A percentile compares a stretch with the other conserved stretches of the same genome.
Evolutionary conservation across 306 rosid species (phyloP).

Genomic region (Castanospermum australe): DNA sequence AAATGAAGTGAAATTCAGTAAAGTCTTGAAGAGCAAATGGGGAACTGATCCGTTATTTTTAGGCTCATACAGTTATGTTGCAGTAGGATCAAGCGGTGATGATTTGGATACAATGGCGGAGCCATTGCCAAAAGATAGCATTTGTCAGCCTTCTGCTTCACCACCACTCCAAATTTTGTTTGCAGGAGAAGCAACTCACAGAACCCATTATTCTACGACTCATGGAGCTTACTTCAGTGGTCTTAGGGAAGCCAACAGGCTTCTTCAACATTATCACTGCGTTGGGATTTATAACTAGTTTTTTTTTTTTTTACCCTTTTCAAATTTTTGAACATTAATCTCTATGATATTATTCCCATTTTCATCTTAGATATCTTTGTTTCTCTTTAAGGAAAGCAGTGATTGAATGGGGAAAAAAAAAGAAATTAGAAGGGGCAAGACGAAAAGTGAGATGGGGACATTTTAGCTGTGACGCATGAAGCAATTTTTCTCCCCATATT

Average conservation of each 20-base stretch:
- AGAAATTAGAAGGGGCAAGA: constrained; percentile 38
- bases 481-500: constrained; percentile 34
- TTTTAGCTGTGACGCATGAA: constrained; percentile 57
- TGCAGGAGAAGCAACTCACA: constrained; percentile 98
- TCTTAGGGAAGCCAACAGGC: constrained; percentile 93
- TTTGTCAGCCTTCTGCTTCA: constrained; percentile 30
- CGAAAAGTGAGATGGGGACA: constrained; percentile 51
- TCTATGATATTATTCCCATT: constrained; percentile 57
- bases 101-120: constrained; percentile 87
- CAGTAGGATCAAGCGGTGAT: constrained; percentile 89
- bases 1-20: constrained; percentile 48
- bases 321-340: constrained; percentile 37
- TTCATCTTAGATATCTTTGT: constrained; percentile 50
- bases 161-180: constrained; percentile 83
- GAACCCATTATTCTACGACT: constrained; percentile 98
- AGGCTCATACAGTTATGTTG: constrained; percentile 86
- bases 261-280: constrained; percentile 81
- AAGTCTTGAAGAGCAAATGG: constrained; percentile 78
- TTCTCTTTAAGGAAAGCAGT: constrained; percentile 44
- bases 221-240: constrained; percentile 99
- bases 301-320: constrained; percentile 22
- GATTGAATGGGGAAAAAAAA: constrained; percentile 36
- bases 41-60: constrained; percentile 80
- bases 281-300: constrained; percentile 53
- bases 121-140: constrained; percentile 67